A percentile compares a stretch with the other conserved stretches of the same genome.
Evolutionary conservation across 179 eudicot species (phyloP).

Genomic region (Silene noctiflora): DNA sequence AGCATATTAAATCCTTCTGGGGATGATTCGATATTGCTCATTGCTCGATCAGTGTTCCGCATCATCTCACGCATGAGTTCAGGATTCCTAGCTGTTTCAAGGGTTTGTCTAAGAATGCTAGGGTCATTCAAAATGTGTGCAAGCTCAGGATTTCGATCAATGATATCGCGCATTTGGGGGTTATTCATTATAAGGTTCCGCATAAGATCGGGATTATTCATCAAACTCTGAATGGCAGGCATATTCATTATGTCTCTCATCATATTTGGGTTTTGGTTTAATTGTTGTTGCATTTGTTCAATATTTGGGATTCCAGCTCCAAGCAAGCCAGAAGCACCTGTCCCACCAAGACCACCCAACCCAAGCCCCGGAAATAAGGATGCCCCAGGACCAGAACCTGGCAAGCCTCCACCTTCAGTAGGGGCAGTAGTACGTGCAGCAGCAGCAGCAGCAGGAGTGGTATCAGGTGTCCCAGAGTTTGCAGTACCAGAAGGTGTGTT

Average conservation of each 20-base stretch:
- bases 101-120: conserved; percentile 78
- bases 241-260: conserved; percentile 93
- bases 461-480: conserved; percentile 21
- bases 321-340: conserved; percentile 48
- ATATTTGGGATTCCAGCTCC: conserved; percentile 65
- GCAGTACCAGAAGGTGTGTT: conserved; percentile 37
- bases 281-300: conserved; percentile 87
- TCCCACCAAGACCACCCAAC: conserved; percentile 32
- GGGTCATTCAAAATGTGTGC: conserved; percentile 93
- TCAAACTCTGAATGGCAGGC: conserved; percentile 82
- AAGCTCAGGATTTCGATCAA: conserved; percentile 94
- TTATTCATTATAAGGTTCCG: conserved; percentile 84
- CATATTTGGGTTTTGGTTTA: conserved; percentile 90
- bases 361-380: conserved; percentile 54
- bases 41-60: conserved; percentile 97
- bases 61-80: conserved; percentile 99
- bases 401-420: conserved; percentile 43
- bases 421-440: conserved; percentile 33
- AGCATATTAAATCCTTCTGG: conserved; percentile 98
- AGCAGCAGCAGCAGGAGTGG: conserved; percentile 9
- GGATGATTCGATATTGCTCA: conserved; percentile 96
- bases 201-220: conserved; percentile 92
- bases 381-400: conserved; percentile 40
- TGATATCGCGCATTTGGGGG: conserved; percentile 97
- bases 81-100: conserved; percentile 97